A percentile compares a stretch with the other conserved stretches of the same genome.
phyloP scores from a whole-genome alignment of 345 rosid genomes.

The Firmiana major region DNA sequence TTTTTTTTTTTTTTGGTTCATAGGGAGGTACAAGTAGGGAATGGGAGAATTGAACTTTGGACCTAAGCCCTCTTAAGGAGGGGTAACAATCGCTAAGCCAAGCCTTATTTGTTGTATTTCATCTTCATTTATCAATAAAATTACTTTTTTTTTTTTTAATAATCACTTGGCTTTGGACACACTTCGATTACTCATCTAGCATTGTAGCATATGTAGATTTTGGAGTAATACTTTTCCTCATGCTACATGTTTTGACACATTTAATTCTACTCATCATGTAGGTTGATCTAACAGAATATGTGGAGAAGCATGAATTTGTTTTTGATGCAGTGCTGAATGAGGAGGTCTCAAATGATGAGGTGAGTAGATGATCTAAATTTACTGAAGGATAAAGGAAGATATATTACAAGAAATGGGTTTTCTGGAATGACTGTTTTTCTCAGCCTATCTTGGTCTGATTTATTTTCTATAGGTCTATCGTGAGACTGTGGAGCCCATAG shows the following conservation, averaged over 20 bases:
- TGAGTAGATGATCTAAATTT: slow-evolving; percentile 28
- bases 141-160: too few species aligned
- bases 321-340: slow-evolving; percentile 95
- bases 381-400: background rate
- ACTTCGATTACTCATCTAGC: background rate
- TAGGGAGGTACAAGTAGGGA: too few species aligned
- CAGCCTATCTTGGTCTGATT: slow-evolving; percentile 4
- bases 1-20: too few species aligned
- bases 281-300: slow-evolving; percentile 95
- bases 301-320: slow-evolving; percentile 94
- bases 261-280: slow-evolving; percentile 26
- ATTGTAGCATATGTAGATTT: background rate
- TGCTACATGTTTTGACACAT: background rate
- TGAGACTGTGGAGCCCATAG: slow-evolving; percentile 96
- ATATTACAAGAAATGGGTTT: background rate
- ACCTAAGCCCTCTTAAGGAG: too few species aligned
- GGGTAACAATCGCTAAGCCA: too few species aligned
- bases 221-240: background rate
- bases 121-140: too few species aligned
- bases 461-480: slow-evolving; percentile 61
- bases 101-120: too few species aligned
- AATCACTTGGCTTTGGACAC: background rate
- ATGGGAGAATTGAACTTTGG: too few species aligned
- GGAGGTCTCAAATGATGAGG: slow-evolving; percentile 98
- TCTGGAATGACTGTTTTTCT: slow-evolving; percentile 9